Percentiles rank a stretch among this genome's conserved stretches.
These are phyloP conservation scores for Graphilbum fragrans DNA, from an alignment of 2,329 filamentous ascomycete genomes.

Conservation along the genomic window DNA sequence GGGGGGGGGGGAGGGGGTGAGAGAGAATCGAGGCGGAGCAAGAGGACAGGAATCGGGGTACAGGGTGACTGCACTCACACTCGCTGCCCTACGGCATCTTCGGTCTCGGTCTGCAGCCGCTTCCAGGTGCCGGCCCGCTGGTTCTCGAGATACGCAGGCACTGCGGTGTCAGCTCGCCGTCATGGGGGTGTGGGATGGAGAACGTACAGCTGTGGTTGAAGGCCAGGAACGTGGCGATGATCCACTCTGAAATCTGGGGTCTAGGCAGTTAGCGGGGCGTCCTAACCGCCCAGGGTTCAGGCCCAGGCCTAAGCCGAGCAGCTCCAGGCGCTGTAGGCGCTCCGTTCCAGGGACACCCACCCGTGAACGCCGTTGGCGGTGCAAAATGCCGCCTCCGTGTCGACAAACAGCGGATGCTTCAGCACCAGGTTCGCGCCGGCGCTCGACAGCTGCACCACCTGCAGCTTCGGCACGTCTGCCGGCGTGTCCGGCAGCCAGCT, in stretches of 20 bases:
- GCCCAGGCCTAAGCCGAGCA: too few relatives aligned
- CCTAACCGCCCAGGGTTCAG: not conserved
- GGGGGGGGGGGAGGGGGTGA: too few relatives aligned
- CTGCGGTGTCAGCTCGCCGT: conserved; percentile 14
- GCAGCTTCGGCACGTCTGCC: conserved; percentile 31
- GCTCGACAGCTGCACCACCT: conserved; percentile 40
- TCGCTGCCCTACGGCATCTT: conserved; percentile 34
- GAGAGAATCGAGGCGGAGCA: too few relatives aligned
- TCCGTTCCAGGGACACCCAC: conserved; percentile 19
- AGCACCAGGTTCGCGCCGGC: conserved; percentile 40
- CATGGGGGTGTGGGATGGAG: not conserved
- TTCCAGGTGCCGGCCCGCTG: conserved; percentile 32
- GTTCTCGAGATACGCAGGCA: conserved; percentile 30
- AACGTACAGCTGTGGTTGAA: conserved; percentile 33
- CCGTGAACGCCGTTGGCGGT: conserved; percentile 47
- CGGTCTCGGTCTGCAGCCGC: conserved; percentile 16
- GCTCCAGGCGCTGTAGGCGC: not conserved
- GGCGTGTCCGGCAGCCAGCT: conserved; percentile 22
- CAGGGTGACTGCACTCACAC: conserved; percentile 26
- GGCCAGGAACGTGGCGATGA: conserved; percentile 37
- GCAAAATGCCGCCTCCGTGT: conserved; percentile 37
- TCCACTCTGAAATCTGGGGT: conserved; percentile 46
- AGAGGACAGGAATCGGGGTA: too few relatives aligned
- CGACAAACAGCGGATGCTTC: conserved; percentile 32
- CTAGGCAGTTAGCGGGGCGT: conserved; percentile 17